Conservation (phyloP, 1,284 basidiomycete genomes). For the Sphagnurus paluster region DNA sequence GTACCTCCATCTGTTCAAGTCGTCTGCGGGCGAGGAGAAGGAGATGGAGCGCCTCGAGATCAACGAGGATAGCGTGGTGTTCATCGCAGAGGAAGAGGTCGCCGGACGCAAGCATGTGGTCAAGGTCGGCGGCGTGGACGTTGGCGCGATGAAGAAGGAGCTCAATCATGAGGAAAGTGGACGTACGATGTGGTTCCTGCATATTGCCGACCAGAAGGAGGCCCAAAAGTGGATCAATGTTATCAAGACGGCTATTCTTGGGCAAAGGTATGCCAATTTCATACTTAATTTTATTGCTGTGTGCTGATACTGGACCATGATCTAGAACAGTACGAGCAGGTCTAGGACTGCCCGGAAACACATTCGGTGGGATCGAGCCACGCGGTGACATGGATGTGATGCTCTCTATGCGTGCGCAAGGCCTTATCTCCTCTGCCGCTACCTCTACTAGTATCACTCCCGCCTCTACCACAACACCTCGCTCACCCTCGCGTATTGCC, state of each 20-base stretch:
- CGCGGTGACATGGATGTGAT: constrained; percentile 79
- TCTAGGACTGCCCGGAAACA: constrained; percentile 47
- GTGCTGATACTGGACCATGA: constrained; percentile 5
- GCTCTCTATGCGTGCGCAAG: constrained; percentile 73
- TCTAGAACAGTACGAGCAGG: constrained; percentile 66
- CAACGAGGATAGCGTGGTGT: constrained; percentile 71
- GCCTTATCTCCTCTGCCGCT: constrained; percentile 40
- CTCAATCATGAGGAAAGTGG: constrained; percentile 48
- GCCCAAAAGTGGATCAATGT: constrained; percentile 72
- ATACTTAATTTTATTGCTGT: not conserved
- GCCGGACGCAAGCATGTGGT: constrained; percentile 63
- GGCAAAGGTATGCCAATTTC: constrained; percentile 47
- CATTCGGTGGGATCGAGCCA: constrained; percentile 53
- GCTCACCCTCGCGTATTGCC: constrained; percentile 18
- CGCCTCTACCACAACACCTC: constrained; percentile 16
- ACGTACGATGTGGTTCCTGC: constrained; percentile 66
- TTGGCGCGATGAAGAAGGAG: constrained; percentile 49
- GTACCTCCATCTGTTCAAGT: constrained; percentile 74
- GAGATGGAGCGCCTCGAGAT: constrained; percentile 74
- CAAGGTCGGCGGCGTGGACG: constrained; percentile 64
- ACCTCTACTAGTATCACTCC: too few relatives aligned
- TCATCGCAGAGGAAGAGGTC: constrained; percentile 68
- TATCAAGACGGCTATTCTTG: constrained; percentile 70
- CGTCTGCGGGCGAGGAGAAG: constrained; percentile 51
- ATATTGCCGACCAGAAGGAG: constrained; percentile 58